Evolutionary conservation across 2,329 filamentous ascomycete species (phyloP), one percentile per base, ranked within the genome.

Genomic region (Colletotrichum simmondsii): DNA sequence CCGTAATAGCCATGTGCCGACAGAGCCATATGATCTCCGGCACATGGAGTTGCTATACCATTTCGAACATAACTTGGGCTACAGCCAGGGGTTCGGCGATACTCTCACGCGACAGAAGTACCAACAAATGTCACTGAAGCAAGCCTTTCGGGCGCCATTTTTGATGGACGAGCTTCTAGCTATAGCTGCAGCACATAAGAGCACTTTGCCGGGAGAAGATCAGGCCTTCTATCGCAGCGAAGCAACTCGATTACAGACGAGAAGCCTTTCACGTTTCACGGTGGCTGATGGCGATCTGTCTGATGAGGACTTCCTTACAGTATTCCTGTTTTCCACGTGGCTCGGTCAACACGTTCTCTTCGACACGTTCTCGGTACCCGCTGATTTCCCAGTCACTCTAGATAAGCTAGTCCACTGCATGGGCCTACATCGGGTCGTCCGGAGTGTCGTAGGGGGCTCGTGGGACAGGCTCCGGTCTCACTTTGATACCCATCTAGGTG

Each of bases 151-250:
- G 35, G 79, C 79, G 3, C 86, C 85, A 1, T 88, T 85, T 66
- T 81, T 87, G 4, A 83, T 88, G 73, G 85, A 88, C 68, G 81
- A 87, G 74, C 59, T 87, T 5, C 81, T 88, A 12, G 86, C 85
- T 52, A 74, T 86, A 59, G 81, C 85, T 14, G 85, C 86, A 5
- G 78, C 85, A 3, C 85, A 88, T 68, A 75, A 80, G 59, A 82
- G 81, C 68, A 80, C 77, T 2, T 74, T 81, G 2, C 77, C 77
- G 5, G 63, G 76, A 16, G 53, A 76, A 24, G 74, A 0, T 76
- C 76, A 19, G 74, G 77, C 10, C 10, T 76, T 74, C 28, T 83
- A 83, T 57, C 80, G 80, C 19, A 79, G 81, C 62, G 80, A 83
- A 49, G 84, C 85, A 10, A 85, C 84, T 0, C 81, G 85, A 62